Base-by-base conservation (phyloP, 2,329 filamentous ascomycete species). In the Coniochaeta pulveracea region DNA sequence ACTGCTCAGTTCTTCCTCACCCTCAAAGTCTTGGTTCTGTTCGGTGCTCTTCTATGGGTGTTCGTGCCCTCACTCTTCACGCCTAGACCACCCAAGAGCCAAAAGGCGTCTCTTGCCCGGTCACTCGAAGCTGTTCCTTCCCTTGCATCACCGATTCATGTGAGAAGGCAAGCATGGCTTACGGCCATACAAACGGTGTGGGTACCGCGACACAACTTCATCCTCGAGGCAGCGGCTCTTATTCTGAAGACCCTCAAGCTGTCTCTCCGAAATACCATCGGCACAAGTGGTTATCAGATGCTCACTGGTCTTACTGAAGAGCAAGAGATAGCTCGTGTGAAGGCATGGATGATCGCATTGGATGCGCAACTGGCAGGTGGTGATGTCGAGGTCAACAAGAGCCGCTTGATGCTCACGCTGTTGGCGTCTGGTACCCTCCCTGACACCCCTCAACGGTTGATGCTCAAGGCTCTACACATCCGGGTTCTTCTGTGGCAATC, bases 331-430 rank as follows among this genome's bases (percentile, higher is more conserved):
- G 88, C 85, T 6, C 75, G 89, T 18, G 72, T 93, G 47, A 91
- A 93, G 58, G 85, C 86, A 0, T 96, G 89, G 89, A 73, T 80
- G 21, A 94, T 94, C 47, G 88, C 88, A 10, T 71, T 95, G 35
- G 89, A 96, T 55, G 86, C 89, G 17, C 89, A 95, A 54, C 69
- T 96, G 14, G 85, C 85, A 8, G 89, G 89, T 26, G 88, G 89
- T 10, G 89, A 95, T 55, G 72, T 80, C 7, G 84, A 93, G 52
- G 82, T 95, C 45, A 93, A 81, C 63, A 86, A 82, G 55, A 86
- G 84, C 54, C 77, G 89, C 32, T 66, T 95, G 19, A 73, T 89
- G 0, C 64, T 95, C 32, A 94, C 88, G 1, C 67, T 95, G 17
- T 78, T 95, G 47, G 86, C 88, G 7, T 93, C 88, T 2, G 80